These are phyloP conservation scores for Schwanniomyces pseudopolymorphus DNA, from an alignment of 805 yeast species.

Conservation along the genomic window DNA sequence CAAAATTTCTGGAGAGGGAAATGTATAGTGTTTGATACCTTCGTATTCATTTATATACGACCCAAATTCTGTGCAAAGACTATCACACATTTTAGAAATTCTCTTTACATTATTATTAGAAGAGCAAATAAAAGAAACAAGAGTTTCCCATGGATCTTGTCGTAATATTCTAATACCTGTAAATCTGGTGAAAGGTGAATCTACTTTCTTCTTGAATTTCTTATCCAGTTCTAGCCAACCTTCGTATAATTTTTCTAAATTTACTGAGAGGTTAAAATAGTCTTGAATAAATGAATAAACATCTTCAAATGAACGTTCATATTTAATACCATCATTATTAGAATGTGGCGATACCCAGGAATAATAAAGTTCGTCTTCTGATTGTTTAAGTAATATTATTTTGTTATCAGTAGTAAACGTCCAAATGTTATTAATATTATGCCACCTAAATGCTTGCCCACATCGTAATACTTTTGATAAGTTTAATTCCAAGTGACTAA, in stretches of 20 bases:
- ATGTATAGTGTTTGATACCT: slow-evolving; percentile 61
- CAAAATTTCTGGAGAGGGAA: slow-evolving; percentile 67
- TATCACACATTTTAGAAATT: slow-evolving; percentile 89
- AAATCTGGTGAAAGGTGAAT: slow-evolving; percentile 38
- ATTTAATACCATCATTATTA: slow-evolving; percentile 3
- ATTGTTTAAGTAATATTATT: slow-evolving; percentile 67
- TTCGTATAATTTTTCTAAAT: slow-evolving; percentile 51
- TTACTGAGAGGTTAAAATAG: slow-evolving; percentile 68
- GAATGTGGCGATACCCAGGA: slow-evolving; percentile 28
- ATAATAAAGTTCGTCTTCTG: slow-evolving; percentile 49
- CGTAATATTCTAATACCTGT: slow-evolving; percentile 80
- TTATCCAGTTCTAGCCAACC: slow-evolving; percentile 62
- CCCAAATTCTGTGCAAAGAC: slow-evolving; percentile 72
- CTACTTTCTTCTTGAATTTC: slow-evolving; percentile 38
- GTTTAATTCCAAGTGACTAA: slow-evolving; percentile 46
- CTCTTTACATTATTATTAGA: slow-evolving; percentile 95
- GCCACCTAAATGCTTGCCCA: slow-evolving; percentile 88
- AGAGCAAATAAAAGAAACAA: slow-evolving; percentile 88
- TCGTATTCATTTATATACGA: slow-evolving; percentile 49
- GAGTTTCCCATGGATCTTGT: slow-evolving; percentile 97
- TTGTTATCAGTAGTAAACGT: slow-evolving; percentile 59
- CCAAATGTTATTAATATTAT: slow-evolving; percentile 61
- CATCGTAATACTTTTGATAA: slow-evolving; percentile 69
- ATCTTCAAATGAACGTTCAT: slow-evolving; percentile 16
- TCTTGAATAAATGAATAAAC: slow-evolving; percentile 51